These are phyloP conservation scores for Naganishia friedmannii DNA, from an alignment of 768 basidiomycete genomes.

Conservation along the genomic window DNA sequence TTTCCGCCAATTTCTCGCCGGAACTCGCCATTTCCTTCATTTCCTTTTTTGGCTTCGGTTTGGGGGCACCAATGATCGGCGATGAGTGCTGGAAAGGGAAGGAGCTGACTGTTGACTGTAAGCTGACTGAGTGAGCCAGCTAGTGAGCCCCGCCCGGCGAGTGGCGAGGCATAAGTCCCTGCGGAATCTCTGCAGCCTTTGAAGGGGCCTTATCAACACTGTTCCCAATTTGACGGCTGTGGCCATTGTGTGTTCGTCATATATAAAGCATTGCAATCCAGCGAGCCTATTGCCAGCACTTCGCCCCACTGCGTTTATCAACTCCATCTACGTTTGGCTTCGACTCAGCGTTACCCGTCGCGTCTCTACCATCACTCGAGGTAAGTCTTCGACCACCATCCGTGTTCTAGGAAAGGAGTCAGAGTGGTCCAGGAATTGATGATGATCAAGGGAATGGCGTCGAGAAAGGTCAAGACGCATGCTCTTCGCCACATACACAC, in stretches of 20 bases:
- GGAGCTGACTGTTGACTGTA: no score
- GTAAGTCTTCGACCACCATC: neutral
- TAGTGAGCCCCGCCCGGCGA: neutral
- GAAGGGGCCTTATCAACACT: slow-evolving; percentile 8
- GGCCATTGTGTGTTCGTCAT: neutral
- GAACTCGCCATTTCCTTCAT: slow-evolving; percentile 5
- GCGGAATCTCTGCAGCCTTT: no score
- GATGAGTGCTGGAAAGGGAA: neutral
- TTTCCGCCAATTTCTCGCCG: no score
- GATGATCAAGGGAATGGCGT: neutral
- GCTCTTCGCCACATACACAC: neutral
- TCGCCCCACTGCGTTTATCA: neutral
- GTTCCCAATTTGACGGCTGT: neutral
- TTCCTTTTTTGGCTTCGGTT: neutral
- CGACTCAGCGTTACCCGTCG: neutral
- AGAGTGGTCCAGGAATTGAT: neutral
- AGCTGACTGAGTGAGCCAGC: neutral
- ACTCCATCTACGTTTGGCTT: neutral
- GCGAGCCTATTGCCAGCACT: neutral
- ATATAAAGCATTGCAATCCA: neutral
- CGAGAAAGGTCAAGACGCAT: neutral
- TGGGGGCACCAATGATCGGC: slow-evolving; percentile 20
- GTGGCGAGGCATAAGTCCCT: slow-evolving; percentile 3
- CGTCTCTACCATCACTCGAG: neutral
- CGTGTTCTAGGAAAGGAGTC: neutral